These are phyloP conservation scores for Ophiostoma montium DNA, from an alignment of 2,329 filamentous ascomycete genomes.

Conservation along the genomic window DNA sequence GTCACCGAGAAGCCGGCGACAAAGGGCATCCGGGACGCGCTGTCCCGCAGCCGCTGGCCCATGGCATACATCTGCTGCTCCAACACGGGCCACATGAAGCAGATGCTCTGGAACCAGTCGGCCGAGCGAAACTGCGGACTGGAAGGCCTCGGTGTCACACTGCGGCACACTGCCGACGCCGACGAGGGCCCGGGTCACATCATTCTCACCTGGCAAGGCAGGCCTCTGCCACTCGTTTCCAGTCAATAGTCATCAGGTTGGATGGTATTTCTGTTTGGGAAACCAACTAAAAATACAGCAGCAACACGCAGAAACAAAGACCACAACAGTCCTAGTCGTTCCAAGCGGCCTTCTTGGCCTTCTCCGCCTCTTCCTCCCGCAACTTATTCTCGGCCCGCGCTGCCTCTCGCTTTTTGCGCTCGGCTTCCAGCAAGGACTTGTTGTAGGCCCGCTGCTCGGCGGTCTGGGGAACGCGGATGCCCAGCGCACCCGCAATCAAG, in stretches of 20 bases:
- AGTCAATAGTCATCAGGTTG: too few species aligned
- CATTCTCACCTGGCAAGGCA: conserved; percentile 38
- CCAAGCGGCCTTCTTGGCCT: conserved; percentile 77
- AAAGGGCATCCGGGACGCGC: conserved; percentile 59
- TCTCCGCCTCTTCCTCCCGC: conserved; percentile 51
- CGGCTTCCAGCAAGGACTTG: conserved; percentile 65
- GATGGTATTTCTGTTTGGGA: too few species aligned
- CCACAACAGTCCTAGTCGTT: conserved; percentile 39
- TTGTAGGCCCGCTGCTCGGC: conserved; percentile 87
- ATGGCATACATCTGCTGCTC: conserved; percentile 57
- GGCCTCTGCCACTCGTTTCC: conserved; percentile 16
- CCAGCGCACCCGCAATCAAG: conserved; percentile 79
- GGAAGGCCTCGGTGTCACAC: conserved; percentile 38
- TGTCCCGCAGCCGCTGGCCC: conserved; percentile 53
- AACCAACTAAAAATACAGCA: too few species aligned
- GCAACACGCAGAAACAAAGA: not conserved
- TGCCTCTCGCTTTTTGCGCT: conserved; percentile 60
- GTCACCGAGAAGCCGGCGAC: conserved; percentile 58
- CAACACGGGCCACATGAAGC: conserved; percentile 40
- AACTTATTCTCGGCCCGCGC: conserved; percentile 52
- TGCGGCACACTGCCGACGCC: conserved; percentile 25
- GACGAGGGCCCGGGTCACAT: conserved; percentile 23
- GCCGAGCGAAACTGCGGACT: conserved; percentile 52
- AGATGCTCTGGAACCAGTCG: conserved; percentile 59
- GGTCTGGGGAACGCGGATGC: conserved; percentile 67